A percentile compares a stretch with the other conserved stretches of the same genome.
phyloP scores from a whole-genome alignment of 371 early-diverging fungal species.

The Chytridiales sp. region DNA sequence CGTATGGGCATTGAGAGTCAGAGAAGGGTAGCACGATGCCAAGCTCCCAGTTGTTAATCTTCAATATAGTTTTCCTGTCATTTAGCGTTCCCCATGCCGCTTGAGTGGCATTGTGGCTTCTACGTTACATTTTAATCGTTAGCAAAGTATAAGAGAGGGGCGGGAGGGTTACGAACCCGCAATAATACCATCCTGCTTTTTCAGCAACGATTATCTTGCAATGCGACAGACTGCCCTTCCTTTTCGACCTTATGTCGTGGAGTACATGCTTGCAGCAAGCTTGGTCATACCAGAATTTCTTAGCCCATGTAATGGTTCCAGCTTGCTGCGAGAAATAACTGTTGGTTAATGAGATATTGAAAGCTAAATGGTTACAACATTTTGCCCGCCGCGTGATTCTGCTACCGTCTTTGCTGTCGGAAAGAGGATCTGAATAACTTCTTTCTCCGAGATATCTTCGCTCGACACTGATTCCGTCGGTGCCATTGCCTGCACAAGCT shows the following conservation, averaged over 20 bases:
- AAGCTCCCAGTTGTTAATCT: constrained; percentile 17
- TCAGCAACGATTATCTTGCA: constrained; percentile 16
- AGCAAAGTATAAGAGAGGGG: too few species aligned
- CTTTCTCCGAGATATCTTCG: neutral
- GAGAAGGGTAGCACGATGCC: constrained; percentile 20
- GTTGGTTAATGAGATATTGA: neutral
- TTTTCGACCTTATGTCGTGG: neutral
- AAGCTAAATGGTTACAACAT: neutral
- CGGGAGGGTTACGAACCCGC: neutral
- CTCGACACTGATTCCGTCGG: neutral
- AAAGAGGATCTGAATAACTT: constrained; percentile 20
- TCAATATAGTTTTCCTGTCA: neutral
- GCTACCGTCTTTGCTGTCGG: constrained; percentile 20
- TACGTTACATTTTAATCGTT: constrained; percentile 11
- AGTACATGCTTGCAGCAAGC: constrained; percentile 13
- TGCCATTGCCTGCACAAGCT: constrained; percentile 1
- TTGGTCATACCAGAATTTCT: neutral
- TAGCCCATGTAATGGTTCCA: constrained; percentile 19
- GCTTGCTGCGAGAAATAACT: neutral
- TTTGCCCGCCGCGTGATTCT: constrained; percentile 8
- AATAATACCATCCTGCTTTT: neutral
- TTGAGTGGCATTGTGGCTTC: constrained; percentile 11
- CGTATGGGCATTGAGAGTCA: too few species aligned
- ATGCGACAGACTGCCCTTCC: constrained; percentile 15
- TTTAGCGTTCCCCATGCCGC: constrained; percentile 2